Percentiles rank a stretch among this genome's conserved stretches.
phyloP scores from a whole-genome alignment of 2,329 filamentous ascomycete genomes.

The Thelonectria rubi region DNA sequence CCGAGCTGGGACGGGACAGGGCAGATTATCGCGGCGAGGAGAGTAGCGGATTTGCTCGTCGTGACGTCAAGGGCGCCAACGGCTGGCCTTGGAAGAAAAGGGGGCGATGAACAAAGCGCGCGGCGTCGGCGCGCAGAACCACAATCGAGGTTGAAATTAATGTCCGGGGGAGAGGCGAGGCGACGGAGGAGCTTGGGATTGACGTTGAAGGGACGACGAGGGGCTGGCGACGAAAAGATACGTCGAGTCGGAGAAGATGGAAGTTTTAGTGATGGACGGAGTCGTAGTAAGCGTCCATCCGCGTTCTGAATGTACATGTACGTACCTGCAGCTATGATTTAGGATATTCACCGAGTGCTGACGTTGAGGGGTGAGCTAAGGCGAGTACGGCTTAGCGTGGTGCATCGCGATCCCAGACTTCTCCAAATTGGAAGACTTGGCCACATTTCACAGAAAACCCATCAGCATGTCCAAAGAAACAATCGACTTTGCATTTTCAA shows the following conservation, averaged over 20 bases:
- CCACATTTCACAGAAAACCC: too few species aligned
- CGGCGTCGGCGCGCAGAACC: conserved; percentile 4
- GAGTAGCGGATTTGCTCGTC: conserved; percentile 10
- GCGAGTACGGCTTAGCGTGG: too few species aligned
- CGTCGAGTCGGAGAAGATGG: conserved; percentile 24
- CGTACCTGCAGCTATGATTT: not conserved
- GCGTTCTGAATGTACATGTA: conserved; percentile 6
- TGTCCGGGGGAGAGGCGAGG: not conserved
- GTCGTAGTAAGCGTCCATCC: conserved; percentile 10
- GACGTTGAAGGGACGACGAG: conserved; percentile 8
- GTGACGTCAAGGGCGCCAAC: conserved; percentile 39
- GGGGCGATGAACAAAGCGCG: conserved; percentile 7
- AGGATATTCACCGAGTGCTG: not conserved
- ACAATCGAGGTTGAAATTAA: conserved; percentile 4
- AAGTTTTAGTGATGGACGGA: conserved; percentile 20
- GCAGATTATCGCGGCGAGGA: conserved; percentile 21
- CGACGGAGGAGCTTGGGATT: conserved; percentile 1
- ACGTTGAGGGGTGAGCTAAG: too few species aligned
- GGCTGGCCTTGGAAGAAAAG: conserved; percentile 6
- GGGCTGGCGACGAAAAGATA: conserved; percentile 21
- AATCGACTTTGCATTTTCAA: too few species aligned
- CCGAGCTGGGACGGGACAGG: conserved; percentile 6
- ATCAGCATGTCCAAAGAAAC: too few species aligned
- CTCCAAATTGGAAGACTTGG: too few species aligned
- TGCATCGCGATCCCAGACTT: too few species aligned